Evolutionary conservation across 208 protist genomes (phyloP).

Genomic region (Trichomonas gallinae): DNA sequence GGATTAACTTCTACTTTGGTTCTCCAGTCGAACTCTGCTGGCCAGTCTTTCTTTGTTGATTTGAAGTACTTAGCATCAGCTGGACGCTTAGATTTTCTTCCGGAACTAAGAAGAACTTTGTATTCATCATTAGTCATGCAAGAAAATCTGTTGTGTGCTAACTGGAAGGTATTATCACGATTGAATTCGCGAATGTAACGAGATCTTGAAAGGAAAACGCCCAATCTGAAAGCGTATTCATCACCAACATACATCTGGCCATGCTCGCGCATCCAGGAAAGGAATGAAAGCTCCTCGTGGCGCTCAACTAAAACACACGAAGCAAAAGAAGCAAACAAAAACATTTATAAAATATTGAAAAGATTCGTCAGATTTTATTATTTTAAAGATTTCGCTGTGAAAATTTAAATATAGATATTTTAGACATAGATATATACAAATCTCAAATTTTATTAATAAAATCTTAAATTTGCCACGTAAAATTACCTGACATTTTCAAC

Average conservation of each 20-base stretch:
- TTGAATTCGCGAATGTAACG: neutral
- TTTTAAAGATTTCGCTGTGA: too few relatives aligned
- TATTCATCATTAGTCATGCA: neutral
- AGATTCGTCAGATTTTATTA: too few relatives aligned
- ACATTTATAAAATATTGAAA: too few relatives aligned
- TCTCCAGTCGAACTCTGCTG: neutral
- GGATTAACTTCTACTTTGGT: constrained; percentile 31
- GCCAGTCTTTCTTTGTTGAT: neutral
- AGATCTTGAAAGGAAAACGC: neutral
- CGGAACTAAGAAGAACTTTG: neutral
- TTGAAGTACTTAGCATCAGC: neutral
- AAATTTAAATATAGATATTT: too few relatives aligned
- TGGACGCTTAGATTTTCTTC: neutral
- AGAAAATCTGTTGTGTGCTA: neutral
- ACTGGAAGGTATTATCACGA: neutral
- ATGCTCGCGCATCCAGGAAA: neutral
- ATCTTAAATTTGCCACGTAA: too few relatives aligned
- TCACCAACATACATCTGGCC: neutral
- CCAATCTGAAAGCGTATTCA: neutral
- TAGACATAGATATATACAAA: too few relatives aligned
- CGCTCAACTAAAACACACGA: too few relatives aligned
- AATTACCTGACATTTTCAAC: too few relatives aligned
- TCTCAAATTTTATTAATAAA: too few relatives aligned
- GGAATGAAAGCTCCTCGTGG: neutral
- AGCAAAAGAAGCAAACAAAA: neutral